Base-by-base conservation (phyloP, 257 asterid species). In the Asclepias syriaca region DNA sequence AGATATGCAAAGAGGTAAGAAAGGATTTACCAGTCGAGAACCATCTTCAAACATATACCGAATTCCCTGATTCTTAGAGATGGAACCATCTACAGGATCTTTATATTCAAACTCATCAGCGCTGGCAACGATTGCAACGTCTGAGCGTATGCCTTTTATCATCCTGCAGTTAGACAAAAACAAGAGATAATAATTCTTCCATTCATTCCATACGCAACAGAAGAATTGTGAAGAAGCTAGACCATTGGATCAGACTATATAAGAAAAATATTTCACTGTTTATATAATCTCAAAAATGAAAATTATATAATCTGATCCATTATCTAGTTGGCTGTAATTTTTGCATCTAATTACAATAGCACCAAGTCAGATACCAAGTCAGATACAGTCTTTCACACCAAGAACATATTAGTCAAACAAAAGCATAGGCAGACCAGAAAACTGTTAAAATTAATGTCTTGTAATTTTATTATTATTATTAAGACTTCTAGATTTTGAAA, bases 61-160 rank as follows among this genome's bases (percentile, higher is more conserved):
- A 79, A 94, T 88, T 50, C 99, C 99, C 87, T 94, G 99, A 80
- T 94, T 95, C 84, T 88, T 89, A 55, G 99, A 88, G 77, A 94
- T 56, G 22, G 98, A 94, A 86, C 98, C 97, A 84, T 94, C 99
- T 76, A 94, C 97, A 11, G 97, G 97, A 75, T 94, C 99, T 68
- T 90, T 94, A 86, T 94, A 94, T 82, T 94, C 98, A 58, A 94
- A 94, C 82, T 94, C 99, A 79, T 94, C 99, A 77, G 89, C 99
- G 74, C 74, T 32, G 80, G 77, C 86, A 61, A 94, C 93, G 18
- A 72, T 88, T 7, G 97, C 82, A 58, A 94, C 95, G 43, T 91
- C 95, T 39, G 97, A 70, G 48, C 85, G 65, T 66, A 87, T 78
- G 60, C 85, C 95, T 82, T 85, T 87, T 68, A 94, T 73, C 65